A percentile compares a stretch with the other conserved stretches of the same genome.
Conservation (phyloP, 495 filamentous ascomycete genomes). For the Neurospora cerealis region DNA sequence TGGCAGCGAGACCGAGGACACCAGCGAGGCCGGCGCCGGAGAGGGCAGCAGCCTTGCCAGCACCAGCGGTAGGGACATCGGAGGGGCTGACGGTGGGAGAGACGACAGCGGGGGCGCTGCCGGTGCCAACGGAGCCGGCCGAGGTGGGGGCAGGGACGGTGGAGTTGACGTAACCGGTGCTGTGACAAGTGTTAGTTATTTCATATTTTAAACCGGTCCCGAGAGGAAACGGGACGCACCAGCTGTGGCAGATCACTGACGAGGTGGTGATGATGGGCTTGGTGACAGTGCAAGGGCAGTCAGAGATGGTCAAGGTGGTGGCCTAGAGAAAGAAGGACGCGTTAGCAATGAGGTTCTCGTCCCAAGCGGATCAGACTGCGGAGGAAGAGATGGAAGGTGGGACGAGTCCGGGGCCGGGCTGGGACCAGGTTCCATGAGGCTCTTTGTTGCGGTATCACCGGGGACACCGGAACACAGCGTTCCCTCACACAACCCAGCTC, state of each 20-base stretch:
- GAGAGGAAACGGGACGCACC: constrained; percentile 33
- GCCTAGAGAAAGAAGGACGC: constrained; percentile 28
- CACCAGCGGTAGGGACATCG: constrained; percentile 44
- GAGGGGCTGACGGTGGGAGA: constrained; percentile 18
- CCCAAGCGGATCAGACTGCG: not conserved
- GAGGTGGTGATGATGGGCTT: constrained; percentile 55
- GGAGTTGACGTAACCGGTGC: constrained; percentile 20
- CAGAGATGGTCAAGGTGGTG: constrained; percentile 70
- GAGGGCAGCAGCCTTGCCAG: constrained; percentile 55
- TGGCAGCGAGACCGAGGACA: constrained; percentile 64
- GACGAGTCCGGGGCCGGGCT: not conserved
- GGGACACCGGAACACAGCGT: not conserved
- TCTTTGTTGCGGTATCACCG: constrained; percentile 1
- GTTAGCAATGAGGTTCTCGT: not conserved
- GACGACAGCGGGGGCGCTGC: constrained; percentile 26
- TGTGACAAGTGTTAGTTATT: constrained; percentile 18
- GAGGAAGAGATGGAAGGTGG: not conserved
- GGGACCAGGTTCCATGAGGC: not conserved
- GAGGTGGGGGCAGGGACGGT: constrained; percentile 20
- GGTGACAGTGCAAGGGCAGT: constrained; percentile 71
- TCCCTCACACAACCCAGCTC: not conserved
- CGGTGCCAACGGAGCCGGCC: constrained; percentile 21
- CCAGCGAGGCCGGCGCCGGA: constrained; percentile 63
- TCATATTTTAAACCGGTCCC: constrained; percentile 19
- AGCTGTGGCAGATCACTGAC: constrained; percentile 55